phyloP scores from a whole-genome alignment of 495 filamentous ascomycete genomes.

The Aspergillus baeticus region DNA sequence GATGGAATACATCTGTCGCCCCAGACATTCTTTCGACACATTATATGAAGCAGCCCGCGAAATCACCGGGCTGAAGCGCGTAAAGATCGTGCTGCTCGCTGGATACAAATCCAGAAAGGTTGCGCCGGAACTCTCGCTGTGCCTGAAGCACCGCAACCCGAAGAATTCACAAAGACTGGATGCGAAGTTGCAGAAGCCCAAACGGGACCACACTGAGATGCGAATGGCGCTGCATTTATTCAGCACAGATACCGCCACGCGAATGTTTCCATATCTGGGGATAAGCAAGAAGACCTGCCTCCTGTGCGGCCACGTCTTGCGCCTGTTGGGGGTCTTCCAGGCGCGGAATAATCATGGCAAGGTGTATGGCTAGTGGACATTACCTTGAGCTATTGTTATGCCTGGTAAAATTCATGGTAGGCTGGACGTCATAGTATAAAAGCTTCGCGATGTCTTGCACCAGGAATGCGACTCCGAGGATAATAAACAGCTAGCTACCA shows the following conservation, averaged over 20 bases:
- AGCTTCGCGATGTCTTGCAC: neutral
- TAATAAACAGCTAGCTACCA: neutral
- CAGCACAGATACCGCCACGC: neutral
- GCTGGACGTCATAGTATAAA: no score
- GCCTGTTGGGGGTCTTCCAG: neutral
- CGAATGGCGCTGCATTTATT: neutral
- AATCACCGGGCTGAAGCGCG: neutral
- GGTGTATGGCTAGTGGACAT: neutral
- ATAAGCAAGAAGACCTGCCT: neutral
- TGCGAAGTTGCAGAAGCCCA: neutral
- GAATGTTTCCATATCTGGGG: neutral
- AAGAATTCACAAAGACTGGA: neutral
- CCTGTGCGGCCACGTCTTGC: neutral
- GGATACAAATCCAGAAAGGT: neutral
- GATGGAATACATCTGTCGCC: neutral
- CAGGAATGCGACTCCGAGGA: neutral
- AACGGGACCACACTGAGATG: neutral
- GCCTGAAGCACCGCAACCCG: neutral
- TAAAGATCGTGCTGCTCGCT: neutral
- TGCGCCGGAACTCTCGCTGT: neutral
- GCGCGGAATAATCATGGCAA: neutral
- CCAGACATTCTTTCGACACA: neutral
- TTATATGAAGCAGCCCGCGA: no score
- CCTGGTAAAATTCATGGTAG: no score
- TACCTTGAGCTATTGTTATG: neutral